Base-by-base conservation (phyloP, 331 rosid genomes). In the Saraca asoca region DNA sequence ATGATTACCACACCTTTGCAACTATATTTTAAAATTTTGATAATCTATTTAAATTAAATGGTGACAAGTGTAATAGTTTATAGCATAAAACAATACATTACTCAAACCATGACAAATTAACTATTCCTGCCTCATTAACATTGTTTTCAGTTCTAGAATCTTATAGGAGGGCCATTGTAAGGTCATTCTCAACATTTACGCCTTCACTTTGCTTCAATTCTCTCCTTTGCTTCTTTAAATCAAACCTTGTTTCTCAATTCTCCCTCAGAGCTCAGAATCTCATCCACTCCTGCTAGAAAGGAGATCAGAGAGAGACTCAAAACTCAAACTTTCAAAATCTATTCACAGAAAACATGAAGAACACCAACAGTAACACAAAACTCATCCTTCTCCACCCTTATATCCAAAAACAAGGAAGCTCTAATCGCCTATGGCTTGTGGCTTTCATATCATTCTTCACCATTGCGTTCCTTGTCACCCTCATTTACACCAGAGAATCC, bases 311-410 rank as follows among this genome's bases (percentile, higher is more conserved):
- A 68, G 80, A 75, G 62, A 70, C 45, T 63, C 48, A 29, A 49
- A 52, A 45, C 33, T 1, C 41, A 20, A 57, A 50, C 41, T 57
- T 7, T 55, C 7, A 17, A 9, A 37, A 35, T 9, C n/a, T 20
- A 49, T 9, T 43, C 41, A 1, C 51, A 41, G 8, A 45, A 58
- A 37, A 74, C 73, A 87, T 84, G 94, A 91, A 88, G 82, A 83
- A 80, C 91, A 73, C 68, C 69, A 82, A 83, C 65, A 66, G 18
- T 46, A 85, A 87, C 83, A 90, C 98, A 12, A 93, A 91, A 75
- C 86, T 93, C 58, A 93, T 93, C 68, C 98, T 93, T 59, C 97
- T 93, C 62, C 98, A 93, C 59, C 98, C 98, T 10, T 93, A 93
- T 64, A 90, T 93, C 81, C 98, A 90, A 52, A 93, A 93, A 64